phyloP scores from a whole-genome alignment of 2,329 filamentous ascomycete genomes.

The Scedosporium boydii region DNA sequence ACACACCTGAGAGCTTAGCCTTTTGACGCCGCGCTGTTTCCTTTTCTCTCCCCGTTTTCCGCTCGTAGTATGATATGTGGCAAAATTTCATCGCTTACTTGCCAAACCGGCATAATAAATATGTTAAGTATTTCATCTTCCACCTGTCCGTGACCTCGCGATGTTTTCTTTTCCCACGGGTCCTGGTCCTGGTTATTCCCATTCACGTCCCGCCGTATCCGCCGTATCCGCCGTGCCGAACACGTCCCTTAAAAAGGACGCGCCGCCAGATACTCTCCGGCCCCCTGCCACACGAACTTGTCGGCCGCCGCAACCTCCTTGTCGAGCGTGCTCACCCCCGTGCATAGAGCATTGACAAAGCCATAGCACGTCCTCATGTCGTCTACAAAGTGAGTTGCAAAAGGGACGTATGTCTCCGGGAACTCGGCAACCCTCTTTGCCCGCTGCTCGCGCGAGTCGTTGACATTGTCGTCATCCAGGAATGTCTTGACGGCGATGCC shows the following conservation, averaged over 20 bases:
- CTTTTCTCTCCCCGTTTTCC: background rate
- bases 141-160: background rate
- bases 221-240: background rate
- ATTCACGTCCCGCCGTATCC: background rate
- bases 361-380: constrained; percentile 48
- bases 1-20: background rate
- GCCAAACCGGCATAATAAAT: background rate
- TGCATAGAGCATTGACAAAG: constrained; percentile 45
- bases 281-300: constrained; percentile 44
- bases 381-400: constrained; percentile 46
- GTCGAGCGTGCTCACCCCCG: constrained; percentile 33
- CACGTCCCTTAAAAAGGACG: constrained; percentile 25
- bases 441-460: constrained; percentile 40
- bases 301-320: constrained; percentile 37
- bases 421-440: constrained; percentile 38
- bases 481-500: constrained; percentile 75
- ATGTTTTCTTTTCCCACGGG: background rate
- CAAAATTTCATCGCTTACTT: background rate
- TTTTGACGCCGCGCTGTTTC: background rate
- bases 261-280: constrained; percentile 41
- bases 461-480: constrained; percentile 58
- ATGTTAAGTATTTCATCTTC: background rate
- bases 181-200: background rate
- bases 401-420: constrained; percentile 45
- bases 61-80: background rate